Base-by-base conservation (phyloP, 129 eudicot species). In the Gnaphalium uliginosum region DNA sequence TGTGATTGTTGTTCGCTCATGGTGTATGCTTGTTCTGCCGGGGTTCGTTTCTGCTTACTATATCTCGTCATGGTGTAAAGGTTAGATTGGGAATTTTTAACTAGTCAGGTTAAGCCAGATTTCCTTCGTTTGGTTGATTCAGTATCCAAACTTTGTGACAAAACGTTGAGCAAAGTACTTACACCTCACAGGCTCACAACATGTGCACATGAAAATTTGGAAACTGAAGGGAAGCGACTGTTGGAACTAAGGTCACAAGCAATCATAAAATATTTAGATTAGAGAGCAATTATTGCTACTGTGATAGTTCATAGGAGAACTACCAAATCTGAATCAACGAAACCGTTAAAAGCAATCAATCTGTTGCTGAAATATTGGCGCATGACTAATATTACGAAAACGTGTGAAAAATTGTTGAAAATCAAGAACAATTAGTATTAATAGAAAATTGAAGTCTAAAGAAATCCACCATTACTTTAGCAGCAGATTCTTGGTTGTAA, bases 361-460 rank as follows among this genome's bases (percentile, higher is more conserved):
- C 6, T 30, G 50, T 32, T 21, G 48, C 17, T 60, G 53, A 48
- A 32, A 33, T 57, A 22, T 21, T 7, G 25, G 29, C 14, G 29
- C 7, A 59, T 15, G 32, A 0, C n/a, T 8, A 26, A 14, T 24
- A 8, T 23, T 33, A 23, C 4, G 29, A 6, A 71, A 57, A 22
- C 54, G 57, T 19, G 32, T 14, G 22, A 62, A 26, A 17, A 62
- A n/a, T 1, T 74, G 21, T 35, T 3, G 50, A 75, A 26, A 75
- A 63, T 3, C 8, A 13, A 74, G 70, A 61, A 74, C 46, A 41
- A 60, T 10, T 10, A 41, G 48, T 10, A 57, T 2, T 4, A 41
- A 70, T 37, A 69, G 53, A 69, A 18, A 30, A 78, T 30, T 39
- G 9, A 76, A 76, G 37, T 63, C 41, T 18, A 63, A 75, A 11